These are phyloP conservation scores for Mycena amicta DNA, from an alignment of 768 basidiomycete species.

Conservation along the genomic window DNA sequence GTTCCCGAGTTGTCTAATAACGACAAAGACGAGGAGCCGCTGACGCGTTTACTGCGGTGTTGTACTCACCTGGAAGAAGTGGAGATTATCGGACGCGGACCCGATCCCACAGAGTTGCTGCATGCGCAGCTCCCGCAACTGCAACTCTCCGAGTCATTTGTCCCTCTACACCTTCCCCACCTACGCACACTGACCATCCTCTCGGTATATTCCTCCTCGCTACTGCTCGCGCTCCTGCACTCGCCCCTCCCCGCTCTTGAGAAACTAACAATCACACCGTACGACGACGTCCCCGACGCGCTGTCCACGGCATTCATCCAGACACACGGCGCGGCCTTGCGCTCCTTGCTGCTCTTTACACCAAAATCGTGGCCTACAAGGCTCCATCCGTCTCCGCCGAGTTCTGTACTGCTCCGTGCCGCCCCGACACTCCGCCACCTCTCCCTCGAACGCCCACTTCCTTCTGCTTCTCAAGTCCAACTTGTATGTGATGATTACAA, in stretches of 20 bases:
- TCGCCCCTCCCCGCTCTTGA: conserved; percentile 63
- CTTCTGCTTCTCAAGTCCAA: conserved; percentile 48
- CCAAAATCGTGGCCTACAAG: conserved; percentile 70
- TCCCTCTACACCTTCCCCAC: conserved; percentile 54
- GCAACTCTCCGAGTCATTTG: conserved; percentile 35
- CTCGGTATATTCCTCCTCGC: conserved; percentile 66
- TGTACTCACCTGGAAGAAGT: conserved; percentile 64
- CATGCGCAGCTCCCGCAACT: conserved; percentile 29
- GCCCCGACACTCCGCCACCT: conserved; percentile 67
- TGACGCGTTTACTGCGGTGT: conserved; percentile 57
- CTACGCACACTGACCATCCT: conserved; percentile 64
- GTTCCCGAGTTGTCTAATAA: conserved; percentile 25
- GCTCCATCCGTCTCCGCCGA: conserved; percentile 55
- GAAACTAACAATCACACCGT: conserved; percentile 73
- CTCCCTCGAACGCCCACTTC: conserved; percentile 72
- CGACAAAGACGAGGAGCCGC: conserved; percentile 49
- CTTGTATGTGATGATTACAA: conserved; percentile 8
- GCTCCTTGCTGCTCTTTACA: conserved; percentile 66
- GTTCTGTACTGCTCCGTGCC: conserved; percentile 40
- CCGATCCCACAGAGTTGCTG: conserved; percentile 51
- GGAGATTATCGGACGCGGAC: conserved; percentile 61
- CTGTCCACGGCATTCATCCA: conserved; percentile 61
- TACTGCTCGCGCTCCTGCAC: conserved; percentile 60
- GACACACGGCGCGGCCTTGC: conserved; percentile 58
- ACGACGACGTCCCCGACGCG: conserved; percentile 64